Conservation (phyloP, 2,329 filamentous ascomycete species). For the Penicillium verrucosum region DNA sequence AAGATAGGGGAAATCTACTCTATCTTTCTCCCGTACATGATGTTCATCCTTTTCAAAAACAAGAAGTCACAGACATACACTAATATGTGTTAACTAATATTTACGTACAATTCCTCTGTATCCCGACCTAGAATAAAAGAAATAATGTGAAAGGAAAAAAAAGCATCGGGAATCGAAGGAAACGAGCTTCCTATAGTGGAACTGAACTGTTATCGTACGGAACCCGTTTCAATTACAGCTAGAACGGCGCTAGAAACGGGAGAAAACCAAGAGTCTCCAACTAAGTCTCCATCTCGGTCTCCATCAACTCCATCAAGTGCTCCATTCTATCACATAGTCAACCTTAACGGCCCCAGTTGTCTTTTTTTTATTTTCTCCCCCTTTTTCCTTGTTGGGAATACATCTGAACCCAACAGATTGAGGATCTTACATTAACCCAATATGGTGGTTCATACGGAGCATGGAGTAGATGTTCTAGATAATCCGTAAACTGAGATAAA, state of each 20-base stretch:
- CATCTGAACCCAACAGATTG: not conserved
- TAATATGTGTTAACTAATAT: not conserved
- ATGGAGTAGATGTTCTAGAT: not conserved
- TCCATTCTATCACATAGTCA: conserved; percentile 4
- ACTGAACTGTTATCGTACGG: conserved; percentile 12
- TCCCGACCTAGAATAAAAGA: not conserved
- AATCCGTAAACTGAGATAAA: not conserved
- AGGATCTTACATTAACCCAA: conserved; percentile 8
- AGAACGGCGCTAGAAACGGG: conserved; percentile 29
- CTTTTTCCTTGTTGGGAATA: conserved; percentile 3
- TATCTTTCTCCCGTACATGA: not conserved
- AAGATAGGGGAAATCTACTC: not conserved
- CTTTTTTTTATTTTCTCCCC: not conserved
- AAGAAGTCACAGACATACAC: not conserved
- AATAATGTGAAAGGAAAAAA: not conserved
- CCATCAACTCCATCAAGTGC: not conserved
- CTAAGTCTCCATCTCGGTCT: not conserved
- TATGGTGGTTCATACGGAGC: conserved; percentile 7
- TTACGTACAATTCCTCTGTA: not conserved
- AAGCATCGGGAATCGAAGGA: not conserved
- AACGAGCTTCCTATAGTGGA: conserved; percentile 24
- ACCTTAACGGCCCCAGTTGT: conserved; percentile 2
- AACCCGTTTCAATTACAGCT: conserved; percentile 24
- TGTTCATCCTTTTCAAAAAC: not conserved
- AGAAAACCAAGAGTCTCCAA: conserved; percentile 8